phyloP scores from a whole-genome alignment of 768 basidiomycete genomes.

The Coprinopsis sp. region DNA sequence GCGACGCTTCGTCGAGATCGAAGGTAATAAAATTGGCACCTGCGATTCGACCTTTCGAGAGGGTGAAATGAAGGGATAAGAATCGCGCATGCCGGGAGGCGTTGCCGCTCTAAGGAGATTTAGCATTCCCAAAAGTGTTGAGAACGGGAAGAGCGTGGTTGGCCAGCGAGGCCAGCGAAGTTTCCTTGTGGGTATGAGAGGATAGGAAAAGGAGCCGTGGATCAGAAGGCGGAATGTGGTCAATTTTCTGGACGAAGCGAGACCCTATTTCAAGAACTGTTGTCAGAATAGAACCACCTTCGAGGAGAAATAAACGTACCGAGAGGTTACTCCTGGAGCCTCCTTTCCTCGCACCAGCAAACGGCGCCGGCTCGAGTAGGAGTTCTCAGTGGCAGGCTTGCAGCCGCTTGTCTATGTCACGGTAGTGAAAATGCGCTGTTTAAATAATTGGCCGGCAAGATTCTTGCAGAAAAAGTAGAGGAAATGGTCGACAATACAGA shows the following conservation, averaged over 20 bases:
- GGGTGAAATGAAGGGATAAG: conserved; percentile 82
- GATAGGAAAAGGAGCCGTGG: conserved; percentile 77
- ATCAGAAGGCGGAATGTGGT: conserved; percentile 67
- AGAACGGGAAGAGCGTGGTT: conserved; percentile 72
- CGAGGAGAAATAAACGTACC: conserved; percentile 44
- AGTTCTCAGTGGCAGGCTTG: no score
- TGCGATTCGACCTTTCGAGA: conserved; percentile 61
- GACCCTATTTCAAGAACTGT: conserved; percentile 50
- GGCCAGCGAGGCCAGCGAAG: conserved; percentile 67
- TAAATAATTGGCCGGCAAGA: no score
- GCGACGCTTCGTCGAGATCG: conserved; percentile 72
- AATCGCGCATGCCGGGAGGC: conserved; percentile 81
- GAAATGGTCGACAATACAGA: no score
- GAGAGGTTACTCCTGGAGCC: conserved; percentile 71
- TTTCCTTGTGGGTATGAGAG: conserved; percentile 73
- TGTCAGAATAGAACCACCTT: background rate
- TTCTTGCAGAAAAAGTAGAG: no score
- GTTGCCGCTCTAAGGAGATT: conserved; percentile 80
- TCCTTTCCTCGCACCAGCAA: conserved; percentile 74
- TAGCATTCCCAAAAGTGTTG: conserved; percentile 88
- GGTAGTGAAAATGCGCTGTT: no score
- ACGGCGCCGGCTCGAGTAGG: no score
- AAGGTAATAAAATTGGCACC: conserved; percentile 78
- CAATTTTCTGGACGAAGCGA: conserved; percentile 86
- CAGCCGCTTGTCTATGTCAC: no score